Conservation (phyloP, 192 early-diverging fungal species). For the Podila verticillata region DNA sequence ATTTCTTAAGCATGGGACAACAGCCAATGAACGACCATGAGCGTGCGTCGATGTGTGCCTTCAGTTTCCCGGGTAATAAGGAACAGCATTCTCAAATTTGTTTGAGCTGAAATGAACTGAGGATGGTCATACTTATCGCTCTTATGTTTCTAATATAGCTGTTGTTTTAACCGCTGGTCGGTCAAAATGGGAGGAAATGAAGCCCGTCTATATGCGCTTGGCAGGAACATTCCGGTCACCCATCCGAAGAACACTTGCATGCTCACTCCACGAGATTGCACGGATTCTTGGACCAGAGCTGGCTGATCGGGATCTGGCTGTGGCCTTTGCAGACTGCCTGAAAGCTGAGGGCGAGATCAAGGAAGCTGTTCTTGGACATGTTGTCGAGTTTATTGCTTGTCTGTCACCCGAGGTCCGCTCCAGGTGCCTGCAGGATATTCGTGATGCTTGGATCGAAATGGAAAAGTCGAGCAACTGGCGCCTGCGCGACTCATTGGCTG, state of each 20-base stretch:
- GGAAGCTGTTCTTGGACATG: constrained; percentile 71
- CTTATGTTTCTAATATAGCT: constrained; percentile 40
- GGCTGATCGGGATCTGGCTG: constrained; percentile 61
- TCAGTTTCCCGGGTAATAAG: constrained; percentile 61
- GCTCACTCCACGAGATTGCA: constrained; percentile 68
- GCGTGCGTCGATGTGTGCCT: constrained; percentile 63
- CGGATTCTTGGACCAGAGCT: constrained; percentile 62
- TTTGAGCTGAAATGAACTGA: not conserved
- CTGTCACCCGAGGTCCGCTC: constrained; percentile 68
- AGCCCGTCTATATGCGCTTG: constrained; percentile 34
- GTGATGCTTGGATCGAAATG: constrained; percentile 74
- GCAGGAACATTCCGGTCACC: constrained; percentile 56
- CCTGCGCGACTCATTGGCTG: constrained; percentile 73
- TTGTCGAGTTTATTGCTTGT: constrained; percentile 72
- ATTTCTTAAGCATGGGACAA: constrained; percentile 61
- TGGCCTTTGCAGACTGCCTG: constrained; percentile 63
- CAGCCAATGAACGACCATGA: constrained; percentile 62
- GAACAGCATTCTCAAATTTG: not conserved
- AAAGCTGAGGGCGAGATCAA: constrained; percentile 72
- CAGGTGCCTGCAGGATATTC: constrained; percentile 70
- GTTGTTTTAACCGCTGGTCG: constrained; percentile 65
- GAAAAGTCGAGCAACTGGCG: constrained; percentile 74
- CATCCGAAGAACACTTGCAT: constrained; percentile 66
- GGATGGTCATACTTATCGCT: not conserved
- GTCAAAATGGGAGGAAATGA: constrained; percentile 67